A percentile compares a stretch with the other conserved stretches of the same genome.
Evolutionary conservation across 345 rosid genomes (phyloP).

Genomic region (Mercurialis annua): DNA sequence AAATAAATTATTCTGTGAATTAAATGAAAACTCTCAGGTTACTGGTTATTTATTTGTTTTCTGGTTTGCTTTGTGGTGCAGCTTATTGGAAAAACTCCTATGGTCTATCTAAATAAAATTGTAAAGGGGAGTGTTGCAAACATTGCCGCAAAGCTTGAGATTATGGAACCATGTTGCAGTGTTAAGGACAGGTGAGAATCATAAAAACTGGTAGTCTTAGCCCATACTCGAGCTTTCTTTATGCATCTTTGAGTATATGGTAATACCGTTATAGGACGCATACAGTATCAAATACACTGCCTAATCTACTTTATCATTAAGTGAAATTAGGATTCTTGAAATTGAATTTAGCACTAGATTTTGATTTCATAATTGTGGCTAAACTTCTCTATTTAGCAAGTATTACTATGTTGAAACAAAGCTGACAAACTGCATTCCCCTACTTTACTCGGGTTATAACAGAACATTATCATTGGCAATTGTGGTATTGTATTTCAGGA

Average conservation of each 20-base stretch:
- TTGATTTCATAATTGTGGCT: background rate
- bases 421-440: background rate
- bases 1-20: background rate
- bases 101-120: conserved; percentile 31
- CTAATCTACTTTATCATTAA: background rate
- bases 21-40: background rate
- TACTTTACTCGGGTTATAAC: background rate
- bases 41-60: background rate
- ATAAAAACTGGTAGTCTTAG: background rate
- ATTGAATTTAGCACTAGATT: background rate
- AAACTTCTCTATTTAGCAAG: background rate
- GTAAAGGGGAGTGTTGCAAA: conserved; percentile 27
- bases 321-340: background rate
- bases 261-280: background rate
- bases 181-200: conserved; percentile 32
- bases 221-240: background rate
- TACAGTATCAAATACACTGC: background rate
- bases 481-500: conserved; percentile 25
- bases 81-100: conserved; percentile 35
- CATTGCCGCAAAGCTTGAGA: conserved; percentile 38
- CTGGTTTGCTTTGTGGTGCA: conserved; percentile 14
- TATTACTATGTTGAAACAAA: background rate
- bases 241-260: background rate
- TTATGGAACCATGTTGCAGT: conserved; percentile 39
- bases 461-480: background rate